A percentile compares a stretch with the other conserved stretches of the same genome.
phyloP scores from a whole-genome alignment of 129 eudicot species.

The Centrapalus pauciflorus region DNA sequence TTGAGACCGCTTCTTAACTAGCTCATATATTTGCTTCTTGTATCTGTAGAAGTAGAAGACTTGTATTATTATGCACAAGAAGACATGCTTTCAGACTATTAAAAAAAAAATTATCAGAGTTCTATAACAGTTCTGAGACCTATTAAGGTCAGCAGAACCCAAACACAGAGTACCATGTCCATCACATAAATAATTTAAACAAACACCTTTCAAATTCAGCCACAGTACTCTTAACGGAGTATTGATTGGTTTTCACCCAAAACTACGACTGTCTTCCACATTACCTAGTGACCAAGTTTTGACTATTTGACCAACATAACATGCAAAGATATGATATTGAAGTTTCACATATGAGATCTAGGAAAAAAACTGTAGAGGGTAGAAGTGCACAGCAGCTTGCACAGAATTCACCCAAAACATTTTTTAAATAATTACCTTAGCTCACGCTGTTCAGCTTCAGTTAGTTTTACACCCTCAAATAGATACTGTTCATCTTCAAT shows the following conservation, averaged over 20 bases:
- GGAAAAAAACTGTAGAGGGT: background rate
- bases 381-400: background rate
- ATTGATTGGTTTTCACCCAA: too few species aligned
- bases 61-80: background rate
- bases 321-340: background rate
- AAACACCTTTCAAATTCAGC: too few species aligned
- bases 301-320: background rate
- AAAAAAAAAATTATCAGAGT: background rate
- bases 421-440: slow-evolving; percentile 41
- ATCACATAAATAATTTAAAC: too few species aligned
- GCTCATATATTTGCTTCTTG: slow-evolving; percentile 79
- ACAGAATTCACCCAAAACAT: background rate
- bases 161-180: too few species aligned
- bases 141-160: too few species aligned
- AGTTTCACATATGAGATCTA: background rate
- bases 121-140: background rate
- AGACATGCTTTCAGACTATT: background rate
- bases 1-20: slow-evolving; percentile 69
- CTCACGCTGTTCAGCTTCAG: slow-evolving; percentile 75
- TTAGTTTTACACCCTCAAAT: slow-evolving; percentile 57
- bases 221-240: too few species aligned
- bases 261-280: too few species aligned
- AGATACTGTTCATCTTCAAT: slow-evolving; percentile 86
- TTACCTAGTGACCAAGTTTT: too few species aligned
- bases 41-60: slow-evolving; percentile 46